Evolutionary conservation across 805 yeast genomes (phyloP).

Genomic region (Wickerhamiella alocasiicola): DNA sequence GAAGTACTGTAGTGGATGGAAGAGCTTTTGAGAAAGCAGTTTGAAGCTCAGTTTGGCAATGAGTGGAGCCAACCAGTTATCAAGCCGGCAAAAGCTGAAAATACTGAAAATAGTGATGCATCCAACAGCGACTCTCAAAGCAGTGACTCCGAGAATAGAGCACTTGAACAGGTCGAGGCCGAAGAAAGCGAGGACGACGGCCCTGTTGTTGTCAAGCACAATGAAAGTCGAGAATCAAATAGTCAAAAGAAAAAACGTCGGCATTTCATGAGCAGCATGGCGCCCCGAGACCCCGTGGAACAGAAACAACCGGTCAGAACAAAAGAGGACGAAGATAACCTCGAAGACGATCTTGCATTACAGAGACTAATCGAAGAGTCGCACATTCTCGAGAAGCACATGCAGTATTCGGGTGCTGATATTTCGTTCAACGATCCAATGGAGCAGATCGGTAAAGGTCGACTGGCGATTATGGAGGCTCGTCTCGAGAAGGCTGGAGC

Average conservation of each 20-base stretch:
- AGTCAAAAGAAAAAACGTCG: conserved; percentile 20
- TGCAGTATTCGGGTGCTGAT: conserved; percentile 26
- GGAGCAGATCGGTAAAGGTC: conserved; percentile 29
- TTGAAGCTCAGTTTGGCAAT: conserved; percentile 28
- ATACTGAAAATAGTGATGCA: conserved; percentile 1
- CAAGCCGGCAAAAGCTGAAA: not conserved
- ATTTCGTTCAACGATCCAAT: conserved; percentile 25
- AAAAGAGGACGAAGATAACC: conserved; percentile 34
- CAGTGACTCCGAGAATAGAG: conserved; percentile 8
- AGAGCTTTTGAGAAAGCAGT: conserved; percentile 13
- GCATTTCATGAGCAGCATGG: conserved; percentile 22
- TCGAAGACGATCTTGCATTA: conserved; percentile 54
- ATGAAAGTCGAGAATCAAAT: conserved; percentile 18
- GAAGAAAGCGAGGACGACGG: conserved; percentile 13
- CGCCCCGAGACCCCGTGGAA: conserved; percentile 23
- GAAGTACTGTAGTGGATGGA: not conserved
- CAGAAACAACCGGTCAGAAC: conserved; percentile 12
- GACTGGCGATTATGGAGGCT: conserved; percentile 29
- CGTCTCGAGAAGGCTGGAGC: conserved; percentile 28
- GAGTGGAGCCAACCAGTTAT: conserved; percentile 23
- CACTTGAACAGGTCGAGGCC: conserved; percentile 9
- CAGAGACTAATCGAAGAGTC: conserved; percentile 59
- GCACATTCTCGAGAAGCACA: conserved; percentile 36
- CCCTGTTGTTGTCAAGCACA: conserved; percentile 27
- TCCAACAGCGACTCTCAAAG: conserved; percentile 13